Evolutionary conservation across 1,139 yeast genomes (phyloP), one percentile per base, ranked within the genome.

Genomic region (Hansenula sp.): DNA sequence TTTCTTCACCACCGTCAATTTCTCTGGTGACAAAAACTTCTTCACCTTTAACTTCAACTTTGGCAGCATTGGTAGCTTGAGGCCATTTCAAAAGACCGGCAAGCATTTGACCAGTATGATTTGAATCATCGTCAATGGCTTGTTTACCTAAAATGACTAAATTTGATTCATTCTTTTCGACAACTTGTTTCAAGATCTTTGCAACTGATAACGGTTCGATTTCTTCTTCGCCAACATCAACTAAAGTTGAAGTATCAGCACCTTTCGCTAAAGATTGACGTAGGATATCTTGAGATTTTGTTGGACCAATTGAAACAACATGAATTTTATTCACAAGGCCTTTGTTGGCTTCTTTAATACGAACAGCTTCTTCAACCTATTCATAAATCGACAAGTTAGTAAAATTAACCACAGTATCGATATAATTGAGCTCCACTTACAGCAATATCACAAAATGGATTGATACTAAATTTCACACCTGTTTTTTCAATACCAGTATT

Each of bases 371-470:
- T 67, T 93, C 99, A 45, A 81, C 45, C 47, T 44, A 34, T n/a
- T 8, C 5, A 11, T 5, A 2, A 17, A 1, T 28, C n/a, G n/a
- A n/a, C n/a, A n/a, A 21, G 25, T 21, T 9, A 21, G 25, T 21
- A 21, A 9, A 6, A 6, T 5, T 21, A 21, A 21, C 25, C 9
- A 21, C n/a, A n/a, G n/a, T 21, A 9, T 9, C 9, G 25, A 21
- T 21, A 21, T 21, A 9, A 21, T 21, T 21, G 25, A 21, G 25
- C 5, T 21, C 4, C 13, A 44, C 47, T 17, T 39, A 45, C 72
- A 29, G 99, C 99, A 62, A 93, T 93, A 67, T 93, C 99, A 68
- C 96, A 94, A 67, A 93, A 93, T 45, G 99, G 99, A 65, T 93
- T 93, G 66, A 93, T 89, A 61, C 91, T 81, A 74, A 85, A 90